Conservation (phyloP, 202 grass and related monocot species). For the Dendrocalamus latiflorus region DNA sequence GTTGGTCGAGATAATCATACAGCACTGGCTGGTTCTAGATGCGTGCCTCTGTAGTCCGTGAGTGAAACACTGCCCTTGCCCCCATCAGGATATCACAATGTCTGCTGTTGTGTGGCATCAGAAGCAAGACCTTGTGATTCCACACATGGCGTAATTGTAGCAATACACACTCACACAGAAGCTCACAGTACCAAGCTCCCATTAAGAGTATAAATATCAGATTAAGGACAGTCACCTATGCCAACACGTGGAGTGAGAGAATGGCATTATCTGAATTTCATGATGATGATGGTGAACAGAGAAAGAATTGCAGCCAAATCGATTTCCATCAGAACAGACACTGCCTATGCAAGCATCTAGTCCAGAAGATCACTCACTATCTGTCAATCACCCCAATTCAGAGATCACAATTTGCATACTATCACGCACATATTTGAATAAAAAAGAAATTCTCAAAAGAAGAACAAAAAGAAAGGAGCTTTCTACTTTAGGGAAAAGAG, state of each 20-base stretch:
- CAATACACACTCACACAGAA: not conserved
- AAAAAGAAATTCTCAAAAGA: not conserved
- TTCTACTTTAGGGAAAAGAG: too few species aligned
- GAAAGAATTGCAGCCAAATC: not conserved
- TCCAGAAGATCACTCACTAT: not conserved
- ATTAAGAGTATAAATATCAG: not conserved
- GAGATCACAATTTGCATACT: not conserved
- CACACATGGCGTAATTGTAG: not conserved
- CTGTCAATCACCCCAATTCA: conserved; percentile 1
- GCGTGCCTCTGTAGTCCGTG: not conserved
- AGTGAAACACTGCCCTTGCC: not conserved
- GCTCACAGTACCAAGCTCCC: not conserved
- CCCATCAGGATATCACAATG: not conserved
- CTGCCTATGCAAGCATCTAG: not conserved
- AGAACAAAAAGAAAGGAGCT: too few species aligned
- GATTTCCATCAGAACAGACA: not conserved
- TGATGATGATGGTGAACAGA: too few species aligned
- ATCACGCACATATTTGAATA: not conserved
- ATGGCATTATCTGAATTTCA: not conserved
- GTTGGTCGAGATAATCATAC: not conserved
- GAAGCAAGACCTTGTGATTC: not conserved
- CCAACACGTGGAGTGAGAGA: not conserved
- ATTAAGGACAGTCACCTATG: not conserved
- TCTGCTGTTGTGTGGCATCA: not conserved
- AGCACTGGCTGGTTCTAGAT: not conserved